Base-by-base conservation (phyloP, 352 stramenopile genomes). In the Phytophthora kernoviae region DNA sequence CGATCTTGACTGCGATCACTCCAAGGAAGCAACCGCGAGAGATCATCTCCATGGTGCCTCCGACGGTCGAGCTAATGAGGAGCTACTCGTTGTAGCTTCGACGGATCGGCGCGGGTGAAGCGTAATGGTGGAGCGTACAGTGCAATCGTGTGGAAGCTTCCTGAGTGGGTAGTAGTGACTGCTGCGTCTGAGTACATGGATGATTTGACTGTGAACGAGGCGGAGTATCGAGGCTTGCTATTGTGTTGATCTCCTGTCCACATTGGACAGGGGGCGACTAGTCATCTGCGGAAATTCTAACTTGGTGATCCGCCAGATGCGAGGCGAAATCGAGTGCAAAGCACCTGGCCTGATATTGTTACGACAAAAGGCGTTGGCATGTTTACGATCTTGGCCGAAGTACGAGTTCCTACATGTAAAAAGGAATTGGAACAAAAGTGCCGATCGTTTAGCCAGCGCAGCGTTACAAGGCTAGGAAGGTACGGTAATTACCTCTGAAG, bases 291-390 rank as follows among this genome's bases (percentile, higher is more conserved):
- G 51, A 1, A 24, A 58, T 12, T 58, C 39, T 5, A 51, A 58
- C 14, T 1, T 43, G 27, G 40, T 50, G 10, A 47, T 58, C 9
- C 15, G 51, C 1, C 40, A 58, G 7, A 20, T 58, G 1, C 51
- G 51, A 18, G 51, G 51, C 1, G 51, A 62, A 18, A 54, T 54
- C 34, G 34, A 62, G 9, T 62, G 43, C 17, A 62, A 54, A 5
- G 43, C 54, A 0, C 43, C 53, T 20, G 44, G 34, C 4, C 2
- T 54, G 27, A 39, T n/a, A 0, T 18, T 61, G 0, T 7, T 54
- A n/a, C 11, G 17, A 2, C 21, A 61, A 42, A 53, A 54, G 7
- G 20, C 24, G 5, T 10, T 52, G 1, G 33, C 47, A 24, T 17
- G 6, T 4, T 21, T 61, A 1, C n/a, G 18, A 1, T 9, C 2